phyloP scores from a whole-genome alignment of 2,329 filamentous ascomycete species.

The Ustulina deusta region DNA sequence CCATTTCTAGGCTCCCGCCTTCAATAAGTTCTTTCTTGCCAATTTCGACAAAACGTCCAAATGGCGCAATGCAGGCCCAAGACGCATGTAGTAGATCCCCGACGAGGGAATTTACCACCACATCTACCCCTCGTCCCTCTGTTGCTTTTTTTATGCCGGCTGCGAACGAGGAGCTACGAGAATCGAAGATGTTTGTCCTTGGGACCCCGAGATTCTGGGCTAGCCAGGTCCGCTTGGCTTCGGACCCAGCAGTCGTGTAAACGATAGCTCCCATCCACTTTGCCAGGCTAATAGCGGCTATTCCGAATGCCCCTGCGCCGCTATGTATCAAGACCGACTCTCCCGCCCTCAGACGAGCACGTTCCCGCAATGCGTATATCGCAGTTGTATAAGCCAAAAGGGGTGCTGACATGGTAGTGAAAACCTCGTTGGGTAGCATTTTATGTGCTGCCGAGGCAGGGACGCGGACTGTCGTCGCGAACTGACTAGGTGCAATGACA shows the following conservation, averaged over 20 bases:
- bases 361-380: slow-evolving; percentile 15
- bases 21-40: slow-evolving; percentile 54
- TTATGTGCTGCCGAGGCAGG: slow-evolving; percentile 9
- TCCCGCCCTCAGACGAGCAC: neutral
- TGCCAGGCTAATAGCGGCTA: slow-evolving; percentile 48
- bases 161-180: slow-evolving; percentile 9
- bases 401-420: neutral
- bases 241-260: slow-evolving; percentile 18
- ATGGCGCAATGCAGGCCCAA: slow-evolving; percentile 54
- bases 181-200: slow-evolving; percentile 6
- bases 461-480: slow-evolving; percentile 11
- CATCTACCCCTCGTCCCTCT: slow-evolving; percentile 42
- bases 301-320: slow-evolving; percentile 52
- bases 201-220: slow-evolving; percentile 23
- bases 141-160: neutral
- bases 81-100: slow-evolving; percentile 53
- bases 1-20: slow-evolving; percentile 56
- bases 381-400: slow-evolving; percentile 12
- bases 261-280: slow-evolving; percentile 3
- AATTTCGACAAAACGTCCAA: slow-evolving; percentile 58
- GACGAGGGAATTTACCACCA: slow-evolving; percentile 57
- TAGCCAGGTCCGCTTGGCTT: no score
- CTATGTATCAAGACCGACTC: slow-evolving; percentile 29
- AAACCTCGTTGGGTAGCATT: slow-evolving; percentile 15
- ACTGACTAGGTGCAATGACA: slow-evolving; percentile 6